Base-by-base conservation (phyloP, 2,329 filamentous ascomycete genomes). In the Rachicladosporium sp. region DNA sequence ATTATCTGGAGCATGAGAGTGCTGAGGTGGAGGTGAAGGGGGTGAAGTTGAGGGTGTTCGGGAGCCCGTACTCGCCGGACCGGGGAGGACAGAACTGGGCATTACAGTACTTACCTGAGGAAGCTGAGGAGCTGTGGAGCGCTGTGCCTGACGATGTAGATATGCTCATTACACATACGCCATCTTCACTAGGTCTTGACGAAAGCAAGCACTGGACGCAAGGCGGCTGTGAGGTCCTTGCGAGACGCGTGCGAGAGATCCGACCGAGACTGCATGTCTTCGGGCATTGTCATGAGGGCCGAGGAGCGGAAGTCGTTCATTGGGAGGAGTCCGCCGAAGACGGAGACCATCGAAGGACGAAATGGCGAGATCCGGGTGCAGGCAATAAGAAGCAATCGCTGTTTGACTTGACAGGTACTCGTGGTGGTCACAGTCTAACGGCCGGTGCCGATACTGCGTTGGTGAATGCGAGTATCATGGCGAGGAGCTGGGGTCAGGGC, bases 381-480 rank as follows among this genome's bases (percentile, higher is more conserved):
- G 64, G 61, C 13, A 73, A 68, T 51, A 73, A 70, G 49, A 84
- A 78, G 61, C 65, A 76, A 40, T 78, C 76, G 37, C 53, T 81
- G 33, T 64, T 83, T 4, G 71, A 83, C 55, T 61, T 83, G 41
- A 78, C 73, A 2, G 58, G 59, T 9, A 65, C 59, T 51, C 51
- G 56, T 44, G 48, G 62, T 45, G 47, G 54, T 43, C 4, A 11
- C 11, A 29, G 13, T 3, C 29, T 48, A 34, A 36, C 41, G 29
- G 29, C 11, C 12, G 46, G 62, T 67, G 34, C 68, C 74, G 81
- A 89, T 63, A 91, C 83, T 1, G 88, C 78, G 54, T 65, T 93
- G 38, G 72, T 91, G 49, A 93, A 93, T 61, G 82, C 82, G 21
- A 78, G 84, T 12, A 78, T 88, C 45, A 73, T 82, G 68, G 76